Evolutionary conservation across 2,329 filamentous ascomycete species (phyloP), one percentile per base, ranked within the genome.

Genomic region (Calcarisporium arbuscula): DNA sequence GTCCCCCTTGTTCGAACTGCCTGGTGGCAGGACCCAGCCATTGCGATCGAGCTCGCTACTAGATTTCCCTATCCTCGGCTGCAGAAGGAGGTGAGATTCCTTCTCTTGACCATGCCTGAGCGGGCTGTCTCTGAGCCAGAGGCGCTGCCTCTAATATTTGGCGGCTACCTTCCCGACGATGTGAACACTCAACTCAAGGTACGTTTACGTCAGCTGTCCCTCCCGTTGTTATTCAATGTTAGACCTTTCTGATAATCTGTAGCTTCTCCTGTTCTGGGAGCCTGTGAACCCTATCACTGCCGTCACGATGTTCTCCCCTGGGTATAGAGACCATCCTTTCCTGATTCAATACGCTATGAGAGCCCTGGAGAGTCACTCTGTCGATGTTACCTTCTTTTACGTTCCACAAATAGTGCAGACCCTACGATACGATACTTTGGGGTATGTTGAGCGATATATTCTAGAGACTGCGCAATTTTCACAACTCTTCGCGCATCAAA

Each of bases 381-480:
- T 95, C n/a, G 92, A 96, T 54, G 80, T 96, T 15, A 95, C 90
- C 0, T 98, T 99, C 70, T 98, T 96, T 62, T 96, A 95, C 53
- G 92, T 99, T 4, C 92, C 94, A 6, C 92, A 99, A 56, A 94
- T 98, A 48, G 92, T 98, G 11, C 92, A 99, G 58, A 84, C 86
- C 28, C 72, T 99, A 28, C 82, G 92, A 35, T 95, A 96, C 50
- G 92, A 99, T 67, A 76, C 74, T 10, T 70, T 98, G 17, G 92
- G 92, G 36, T 98, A 98, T 53, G 89, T 95, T 3, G 88, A 95
- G 60, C 77, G 90, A 28, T 98, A 95, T 54, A 96, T 98, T 36
- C 72, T 96, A 12, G 92, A 99, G 63, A 95, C 94, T 1, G 92
- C 89, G 2, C 90, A 94, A 50, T 89, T 95, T 53, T 96, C 92